Conservation (phyloP, 2,329 filamentous ascomycete species). For the Mycosphaerelloides madeirae region DNA sequence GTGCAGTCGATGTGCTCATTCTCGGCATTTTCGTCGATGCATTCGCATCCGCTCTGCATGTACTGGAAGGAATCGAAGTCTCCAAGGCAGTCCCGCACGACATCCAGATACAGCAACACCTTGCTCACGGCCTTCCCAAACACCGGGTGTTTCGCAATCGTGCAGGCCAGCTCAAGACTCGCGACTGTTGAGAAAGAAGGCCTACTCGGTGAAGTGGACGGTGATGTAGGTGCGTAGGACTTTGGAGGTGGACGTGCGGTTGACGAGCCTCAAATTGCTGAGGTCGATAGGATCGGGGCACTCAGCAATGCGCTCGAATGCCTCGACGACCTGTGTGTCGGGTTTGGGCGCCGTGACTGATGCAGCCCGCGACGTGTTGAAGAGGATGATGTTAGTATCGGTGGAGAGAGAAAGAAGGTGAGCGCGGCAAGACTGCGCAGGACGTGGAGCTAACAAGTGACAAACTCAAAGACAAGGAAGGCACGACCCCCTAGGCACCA, state of each 20-base stretch:
- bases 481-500: no score
- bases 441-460: no score
- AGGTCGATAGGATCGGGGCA: background rate
- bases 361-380: background rate
- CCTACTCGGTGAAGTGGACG: background rate
- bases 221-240: background rate
- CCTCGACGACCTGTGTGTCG: background rate
- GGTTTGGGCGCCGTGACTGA: background rate
- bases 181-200: constrained; percentile 1
- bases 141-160: background rate
- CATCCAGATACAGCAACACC: background rate
- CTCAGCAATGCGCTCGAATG: constrained; percentile 7
- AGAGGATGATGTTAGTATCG: no score
- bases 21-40: no score
- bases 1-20: no score
- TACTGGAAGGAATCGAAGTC: background rate
- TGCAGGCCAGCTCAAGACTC: constrained; percentile 1
- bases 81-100: background rate
- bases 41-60: background rate
- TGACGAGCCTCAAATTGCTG: constrained; percentile 1
- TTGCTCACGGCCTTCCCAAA: constrained; percentile 1
- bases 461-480: no score
- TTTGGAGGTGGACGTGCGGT: background rate
- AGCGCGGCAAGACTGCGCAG: no score
- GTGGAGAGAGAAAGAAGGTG: no score